phyloP scores from a whole-genome alignment of 768 basidiomycete genomes.

The Chalciporus chontae region DNA sequence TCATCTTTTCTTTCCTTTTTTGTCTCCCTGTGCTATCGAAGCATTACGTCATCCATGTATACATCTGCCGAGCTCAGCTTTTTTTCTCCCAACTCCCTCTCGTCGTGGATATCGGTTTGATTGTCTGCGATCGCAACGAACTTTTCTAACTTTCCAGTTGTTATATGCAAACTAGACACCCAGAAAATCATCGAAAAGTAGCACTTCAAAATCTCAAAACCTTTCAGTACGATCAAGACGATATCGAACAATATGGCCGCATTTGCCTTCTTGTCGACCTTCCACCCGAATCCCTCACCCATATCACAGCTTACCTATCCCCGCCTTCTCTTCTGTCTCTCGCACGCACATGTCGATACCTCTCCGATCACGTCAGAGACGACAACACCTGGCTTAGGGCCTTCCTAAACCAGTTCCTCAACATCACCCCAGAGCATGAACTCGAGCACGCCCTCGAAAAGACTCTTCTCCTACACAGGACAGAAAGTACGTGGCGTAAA shows the following conservation, averaged over 20 bases:
- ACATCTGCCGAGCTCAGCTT: too few species aligned
- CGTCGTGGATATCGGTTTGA: constrained; percentile 16
- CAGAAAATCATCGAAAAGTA: constrained; percentile 39
- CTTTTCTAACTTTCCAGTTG: constrained; percentile 7
- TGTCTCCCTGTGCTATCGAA: not conserved
- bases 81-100: not conserved
- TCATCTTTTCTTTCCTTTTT: constrained; percentile 3
- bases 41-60: not conserved
- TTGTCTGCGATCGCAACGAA: constrained; percentile 24
- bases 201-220: constrained; percentile 27
- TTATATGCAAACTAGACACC: constrained; percentile 71
- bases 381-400: constrained; percentile 81
- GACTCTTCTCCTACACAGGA: constrained; percentile 51
- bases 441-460: constrained; percentile 36
- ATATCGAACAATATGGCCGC: constrained; percentile 47
- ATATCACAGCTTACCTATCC: constrained; percentile 69
- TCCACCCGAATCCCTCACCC: constrained; percentile 71
- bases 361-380: constrained; percentile 65
- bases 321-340: constrained; percentile 61
- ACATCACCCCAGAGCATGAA: constrained; percentile 61
- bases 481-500: constrained; percentile 60
- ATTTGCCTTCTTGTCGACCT: constrained; percentile 44
- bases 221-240: constrained; percentile 17
- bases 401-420: constrained; percentile 64
- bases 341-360: constrained; percentile 44